These are phyloP conservation scores for Penicillium coprophilum DNA, from an alignment of 495 filamentous ascomycete species.

Conservation along the genomic window DNA sequence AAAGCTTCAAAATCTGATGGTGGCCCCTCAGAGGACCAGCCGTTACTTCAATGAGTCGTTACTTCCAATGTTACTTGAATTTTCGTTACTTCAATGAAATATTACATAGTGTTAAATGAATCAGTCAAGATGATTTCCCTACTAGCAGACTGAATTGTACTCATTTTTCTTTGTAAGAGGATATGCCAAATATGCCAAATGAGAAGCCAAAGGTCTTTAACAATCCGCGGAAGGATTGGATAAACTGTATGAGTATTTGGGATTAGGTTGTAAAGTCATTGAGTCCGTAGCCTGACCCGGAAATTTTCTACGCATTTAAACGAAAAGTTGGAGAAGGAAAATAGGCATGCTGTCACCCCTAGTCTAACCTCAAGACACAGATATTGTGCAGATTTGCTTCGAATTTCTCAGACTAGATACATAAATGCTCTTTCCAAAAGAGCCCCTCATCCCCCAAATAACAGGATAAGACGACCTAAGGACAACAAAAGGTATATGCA, in stretches of 20 bases:
- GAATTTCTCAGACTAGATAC: background rate
- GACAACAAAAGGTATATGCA: slow-evolving; percentile 13
- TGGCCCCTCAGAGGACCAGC: slow-evolving; percentile 9
- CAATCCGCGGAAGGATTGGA: background rate
- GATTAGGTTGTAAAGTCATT: background rate
- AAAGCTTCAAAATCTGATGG: slow-evolving; percentile 7
- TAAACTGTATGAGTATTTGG: background rate
- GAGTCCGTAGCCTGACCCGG: background rate
- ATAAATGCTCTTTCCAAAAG: background rate
- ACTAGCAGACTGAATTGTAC: too few relatives aligned
- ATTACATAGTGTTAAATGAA: too few relatives aligned
- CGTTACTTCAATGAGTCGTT: slow-evolving; percentile 6
- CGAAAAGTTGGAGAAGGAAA: background rate
- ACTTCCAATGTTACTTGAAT: too few relatives aligned
- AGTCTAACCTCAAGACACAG: background rate
- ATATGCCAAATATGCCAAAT: background rate
- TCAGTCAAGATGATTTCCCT: too few relatives aligned
- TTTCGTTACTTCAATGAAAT: too few relatives aligned
- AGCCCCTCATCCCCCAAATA: slow-evolving; percentile 2
- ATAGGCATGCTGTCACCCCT: background rate
- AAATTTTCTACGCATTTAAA: background rate
- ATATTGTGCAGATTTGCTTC: background rate
- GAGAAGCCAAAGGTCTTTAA: background rate
- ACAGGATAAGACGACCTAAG: background rate
- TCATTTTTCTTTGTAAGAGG: background rate